Base-by-base conservation (phyloP, 768 basidiomycete genomes). In the Leucosporidium yakuticum region DNA sequence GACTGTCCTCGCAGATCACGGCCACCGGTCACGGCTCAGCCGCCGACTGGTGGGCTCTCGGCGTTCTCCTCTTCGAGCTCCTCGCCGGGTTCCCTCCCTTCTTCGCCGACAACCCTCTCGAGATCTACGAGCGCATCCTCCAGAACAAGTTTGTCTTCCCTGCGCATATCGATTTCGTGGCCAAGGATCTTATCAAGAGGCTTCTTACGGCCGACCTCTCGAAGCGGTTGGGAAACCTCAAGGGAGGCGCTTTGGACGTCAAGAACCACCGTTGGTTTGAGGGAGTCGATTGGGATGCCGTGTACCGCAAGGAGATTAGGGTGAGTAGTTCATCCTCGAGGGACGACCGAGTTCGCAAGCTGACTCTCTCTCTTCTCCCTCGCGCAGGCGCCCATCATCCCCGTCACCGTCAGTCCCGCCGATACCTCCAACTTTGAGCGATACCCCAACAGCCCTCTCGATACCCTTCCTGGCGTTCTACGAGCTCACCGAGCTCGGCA, bases 41-140 rank as follows among this genome's bases (percentile, higher is more conserved):
- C 14, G 94, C 93, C 9, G 95, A 99, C 77, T 99, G 93, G 93
- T 99, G 96, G 96, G 95, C 96, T 14, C 88, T 93, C 75, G 96
- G 96, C 25, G 90, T 98, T 56, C 82, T 99, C 47, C 91, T 90
- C 78, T 99, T 95, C 78, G 96, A 99, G 79, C 97, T 98, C 93
- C 85, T 99, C 54, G 95, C 95, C 39, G 96, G 96, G 2, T 98
- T 95, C 77, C 94, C 95, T 0, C 72, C 63, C 29, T 69, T 71
- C 56, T 69, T 65, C 47, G 70, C 68, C 60, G 57, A 67, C 58
- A 44, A 31, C 31, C 48, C 44, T n/a, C 32, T 53, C 29, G 36
- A 60, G 47, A 60, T 63, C 55, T 62, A 98, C 79, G 95, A 99
- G 81, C 95, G 94, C 81, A 97, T 99, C 71, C 81, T 99, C 50